Base-by-base conservation (phyloP, 192 early-diverging fungal species). In the Lunasporangiospora selenospora region DNA sequence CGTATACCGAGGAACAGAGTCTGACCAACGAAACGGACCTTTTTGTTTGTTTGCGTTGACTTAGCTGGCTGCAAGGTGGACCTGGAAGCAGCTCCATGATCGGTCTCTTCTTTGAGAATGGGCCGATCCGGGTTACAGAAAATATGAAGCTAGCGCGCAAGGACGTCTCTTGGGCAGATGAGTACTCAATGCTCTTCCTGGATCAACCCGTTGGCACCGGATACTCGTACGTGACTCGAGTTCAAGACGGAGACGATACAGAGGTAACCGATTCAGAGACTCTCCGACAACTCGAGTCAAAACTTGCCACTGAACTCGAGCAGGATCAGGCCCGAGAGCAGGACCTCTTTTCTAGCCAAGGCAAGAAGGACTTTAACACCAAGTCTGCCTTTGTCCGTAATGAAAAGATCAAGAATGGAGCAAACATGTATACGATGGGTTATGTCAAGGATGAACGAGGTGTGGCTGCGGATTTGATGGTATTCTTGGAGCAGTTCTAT, bases 161-260 rank as follows among this genome's bases (percentile, higher is more conserved):
- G 38, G 58, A 77, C 18, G 40, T 79, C 29, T 76, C 82, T 4
- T 94, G 93, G 93, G 85, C 83, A 33, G 80, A 86, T 37, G 73
- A 90, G 33, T 89, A 89, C 53, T 85, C 87, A 39, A 62, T 94
- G 71, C 71, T 94, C 13, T 91, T 90, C 36, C 85, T 94, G 33
- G 93, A 94, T 65, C 89, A 90, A 55, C 93, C 93, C 9, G 90
- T 88, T 9, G 93, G 93, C n/a, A 87, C 88, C 11, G 91, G 93
- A 13, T 77, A 51, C 51, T 77, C 76, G 3, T 77, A 60, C 30
- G 76, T 77, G 32, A 69, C 61, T 6, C 55, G 43, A 11, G 9
- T 48, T 24, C 18, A 69, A 40, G 57, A 69, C 32, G 37, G 24
- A 37, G 31, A 46, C 16, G 59, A 80, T 39, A 58, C 36, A 10